Percentiles rank a stretch among this genome's conserved stretches.
Evolutionary conservation across 352 stramenopile genomes (phyloP).

Genomic region (Phytopythium kandeliae): DNA sequence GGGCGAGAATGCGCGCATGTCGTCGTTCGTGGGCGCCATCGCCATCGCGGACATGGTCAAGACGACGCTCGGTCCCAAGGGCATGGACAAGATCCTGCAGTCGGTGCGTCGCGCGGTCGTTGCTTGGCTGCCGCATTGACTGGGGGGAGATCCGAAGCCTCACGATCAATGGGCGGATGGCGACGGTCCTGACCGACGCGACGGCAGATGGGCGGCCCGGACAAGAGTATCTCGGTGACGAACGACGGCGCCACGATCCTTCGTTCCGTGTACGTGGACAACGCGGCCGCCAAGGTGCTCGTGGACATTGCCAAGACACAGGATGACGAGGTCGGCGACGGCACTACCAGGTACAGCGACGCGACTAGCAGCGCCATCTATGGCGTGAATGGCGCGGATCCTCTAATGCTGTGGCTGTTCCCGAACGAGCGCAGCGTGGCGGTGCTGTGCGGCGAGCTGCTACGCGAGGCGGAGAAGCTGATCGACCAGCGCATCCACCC

Average conservation of each 20-base stretch:
- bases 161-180: neutral
- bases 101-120: conserved; percentile 39
- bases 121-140: too few relatives aligned
- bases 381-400: too few relatives aligned
- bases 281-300: conserved; percentile 98
- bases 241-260: conserved; percentile 99
- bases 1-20: conserved; percentile 98
- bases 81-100: conserved; percentile 99
- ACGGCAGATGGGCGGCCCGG: conserved; percentile 55
- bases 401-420: neutral
- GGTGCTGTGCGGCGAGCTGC: conserved; percentile 96
- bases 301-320: conserved; percentile 99
- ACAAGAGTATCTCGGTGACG: conserved; percentile 93
- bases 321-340: conserved; percentile 99
- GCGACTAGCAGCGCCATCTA: too few relatives aligned
- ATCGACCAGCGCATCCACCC: conserved; percentile 96
- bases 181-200: neutral
- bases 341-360: conserved; percentile 86
- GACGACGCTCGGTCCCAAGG: conserved; percentile 99
- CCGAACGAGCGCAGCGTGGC: conserved; percentile 66
- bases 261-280: conserved; percentile 96
- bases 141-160: too few relatives aligned
- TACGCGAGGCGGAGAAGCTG: conserved; percentile 96
- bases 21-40: conserved; percentile 98
- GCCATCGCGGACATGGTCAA: conserved; percentile 99